These are phyloP conservation scores for Saposhnikovia divaricata DNA, from an alignment of 129 eudicot species.

Conservation along the genomic window DNA sequence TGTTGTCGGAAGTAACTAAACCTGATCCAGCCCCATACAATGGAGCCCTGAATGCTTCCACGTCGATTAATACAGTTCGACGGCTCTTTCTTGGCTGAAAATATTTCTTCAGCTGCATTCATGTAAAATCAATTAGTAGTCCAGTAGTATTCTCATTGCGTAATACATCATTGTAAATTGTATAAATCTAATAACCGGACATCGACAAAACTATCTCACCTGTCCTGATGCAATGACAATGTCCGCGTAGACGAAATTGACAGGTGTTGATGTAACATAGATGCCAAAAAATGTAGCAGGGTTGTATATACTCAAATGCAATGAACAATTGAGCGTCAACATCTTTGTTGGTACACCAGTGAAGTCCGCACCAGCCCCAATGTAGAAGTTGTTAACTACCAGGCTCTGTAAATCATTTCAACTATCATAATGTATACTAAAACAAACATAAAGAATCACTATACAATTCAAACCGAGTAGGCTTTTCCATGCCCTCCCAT, in stretches of 20 bases:
- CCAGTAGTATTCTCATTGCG: background rate
- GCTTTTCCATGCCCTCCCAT: background rate
- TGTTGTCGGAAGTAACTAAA: slow-evolving; percentile 26
- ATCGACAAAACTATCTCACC: slow-evolving; percentile 28
- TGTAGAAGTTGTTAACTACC: slow-evolving; percentile 49
- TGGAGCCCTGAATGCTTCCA: slow-evolving; percentile 70
- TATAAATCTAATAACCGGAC: background rate
- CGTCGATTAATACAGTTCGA: slow-evolving; percentile 36
- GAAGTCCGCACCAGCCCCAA: slow-evolving; percentile 70
- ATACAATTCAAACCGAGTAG: background rate
- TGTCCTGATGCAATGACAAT: slow-evolving; percentile 72
- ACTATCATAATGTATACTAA: background rate
- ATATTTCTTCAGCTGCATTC: slow-evolving; percentile 65
- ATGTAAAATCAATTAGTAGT: background rate
- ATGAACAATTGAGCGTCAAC: slow-evolving; percentile 67
- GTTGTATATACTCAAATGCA: slow-evolving; percentile 65
- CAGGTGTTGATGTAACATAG: slow-evolving; percentile 80
- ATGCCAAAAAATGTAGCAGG: slow-evolving; percentile 93
- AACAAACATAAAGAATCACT: background rate
- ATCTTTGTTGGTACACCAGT: slow-evolving; percentile 84
- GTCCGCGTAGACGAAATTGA: slow-evolving; percentile 65
- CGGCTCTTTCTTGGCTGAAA: slow-evolving; percentile 79
- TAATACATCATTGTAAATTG: background rate
- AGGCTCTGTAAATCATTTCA: slow-evolving; percentile 52
- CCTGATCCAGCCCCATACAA: slow-evolving; percentile 89